Percentiles rank a stretch among this genome's conserved stretches.
Conservation (phyloP, 2,329 filamentous ascomycete species). For the Sporothrix variecibatus region DNA sequence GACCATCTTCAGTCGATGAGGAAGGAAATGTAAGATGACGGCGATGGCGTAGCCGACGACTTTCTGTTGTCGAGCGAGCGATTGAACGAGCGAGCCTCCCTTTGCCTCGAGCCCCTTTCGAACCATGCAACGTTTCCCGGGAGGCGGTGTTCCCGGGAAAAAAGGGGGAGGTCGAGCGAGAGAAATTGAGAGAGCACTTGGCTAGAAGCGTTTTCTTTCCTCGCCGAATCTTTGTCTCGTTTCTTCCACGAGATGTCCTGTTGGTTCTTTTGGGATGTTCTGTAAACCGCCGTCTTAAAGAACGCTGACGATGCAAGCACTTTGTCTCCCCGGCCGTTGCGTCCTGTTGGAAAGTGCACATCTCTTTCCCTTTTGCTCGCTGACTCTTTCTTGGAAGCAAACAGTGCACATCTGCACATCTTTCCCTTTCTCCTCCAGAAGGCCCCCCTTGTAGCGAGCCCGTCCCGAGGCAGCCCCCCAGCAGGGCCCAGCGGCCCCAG, state of each 20-base stretch:
- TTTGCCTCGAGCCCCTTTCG: neutral
- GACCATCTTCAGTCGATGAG: neutral
- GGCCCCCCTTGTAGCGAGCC: neutral
- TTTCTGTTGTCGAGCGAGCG: neutral
- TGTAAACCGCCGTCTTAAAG: neutral
- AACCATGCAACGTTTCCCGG: constrained; percentile 1
- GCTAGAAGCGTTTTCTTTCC: neutral
- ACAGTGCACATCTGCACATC: constrained; percentile 1
- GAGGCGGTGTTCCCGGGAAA: constrained; percentile 8
- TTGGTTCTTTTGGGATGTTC: neutral
- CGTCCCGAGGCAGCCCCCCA: neutral
- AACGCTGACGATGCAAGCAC: neutral
- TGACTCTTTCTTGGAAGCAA: neutral
- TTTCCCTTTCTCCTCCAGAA: neutral
- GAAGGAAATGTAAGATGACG: neutral
- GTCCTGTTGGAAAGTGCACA: neutral
- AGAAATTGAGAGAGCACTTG: neutral
- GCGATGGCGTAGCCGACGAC: neutral
- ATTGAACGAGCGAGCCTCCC: neutral
- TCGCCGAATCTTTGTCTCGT: neutral
- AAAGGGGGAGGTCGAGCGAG: neutral
- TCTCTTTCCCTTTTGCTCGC: neutral
- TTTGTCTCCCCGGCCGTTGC: neutral
- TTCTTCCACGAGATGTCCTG: neutral
- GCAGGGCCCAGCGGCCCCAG: neutral